These are phyloP conservation scores for Daldinia sp. DNA, from an alignment of 2,329 filamentous ascomycete genomes.

Conservation along the genomic window DNA sequence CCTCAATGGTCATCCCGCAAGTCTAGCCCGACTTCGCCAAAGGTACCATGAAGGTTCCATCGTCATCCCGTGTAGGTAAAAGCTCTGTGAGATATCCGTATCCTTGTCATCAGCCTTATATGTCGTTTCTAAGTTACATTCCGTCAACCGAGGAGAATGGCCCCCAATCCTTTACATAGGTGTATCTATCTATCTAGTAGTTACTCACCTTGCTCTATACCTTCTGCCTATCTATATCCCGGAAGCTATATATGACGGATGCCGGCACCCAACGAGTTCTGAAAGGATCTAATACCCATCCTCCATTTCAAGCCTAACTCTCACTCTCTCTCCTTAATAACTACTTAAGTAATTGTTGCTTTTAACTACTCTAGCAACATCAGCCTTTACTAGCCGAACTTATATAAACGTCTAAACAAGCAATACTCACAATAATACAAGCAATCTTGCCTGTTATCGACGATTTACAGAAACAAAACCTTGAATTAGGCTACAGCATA, in stretches of 20 bases:
- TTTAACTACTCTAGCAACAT: not conserved
- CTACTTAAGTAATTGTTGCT: not conserved
- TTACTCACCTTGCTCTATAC: slow-evolving; percentile 7
- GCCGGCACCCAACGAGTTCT: slow-evolving; percentile 4
- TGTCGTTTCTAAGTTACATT: slow-evolving; percentile 32
- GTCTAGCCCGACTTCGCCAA: slow-evolving; percentile 31
- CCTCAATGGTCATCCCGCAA: slow-evolving; percentile 23
- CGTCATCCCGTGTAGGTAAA: slow-evolving; percentile 21
- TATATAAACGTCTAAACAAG: not conserved
- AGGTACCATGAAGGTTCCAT: slow-evolving; percentile 21
- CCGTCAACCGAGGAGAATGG: slow-evolving; percentile 24
- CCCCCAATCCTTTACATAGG: slow-evolving; percentile 27
- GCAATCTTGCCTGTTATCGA: not conserved
- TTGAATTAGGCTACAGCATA: not conserved
- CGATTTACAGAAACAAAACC: not conserved
- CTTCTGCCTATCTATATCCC: slow-evolving; percentile 17
- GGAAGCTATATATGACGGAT: slow-evolving; percentile 6
- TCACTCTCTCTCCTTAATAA: slow-evolving; percentile 7
- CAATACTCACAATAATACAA: not conserved
- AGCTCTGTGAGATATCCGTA: slow-evolving; percentile 14
- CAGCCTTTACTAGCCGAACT: slow-evolving; percentile 12
- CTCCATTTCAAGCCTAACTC: slow-evolving; percentile 7
- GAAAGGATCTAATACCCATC: slow-evolving; percentile 7
- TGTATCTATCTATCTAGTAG: slow-evolving; percentile 12
- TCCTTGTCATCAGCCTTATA: slow-evolving; percentile 39